phyloP scores from a whole-genome alignment of 2,329 filamentous ascomycete genomes.

The Aspergillus sp. region DNA sequence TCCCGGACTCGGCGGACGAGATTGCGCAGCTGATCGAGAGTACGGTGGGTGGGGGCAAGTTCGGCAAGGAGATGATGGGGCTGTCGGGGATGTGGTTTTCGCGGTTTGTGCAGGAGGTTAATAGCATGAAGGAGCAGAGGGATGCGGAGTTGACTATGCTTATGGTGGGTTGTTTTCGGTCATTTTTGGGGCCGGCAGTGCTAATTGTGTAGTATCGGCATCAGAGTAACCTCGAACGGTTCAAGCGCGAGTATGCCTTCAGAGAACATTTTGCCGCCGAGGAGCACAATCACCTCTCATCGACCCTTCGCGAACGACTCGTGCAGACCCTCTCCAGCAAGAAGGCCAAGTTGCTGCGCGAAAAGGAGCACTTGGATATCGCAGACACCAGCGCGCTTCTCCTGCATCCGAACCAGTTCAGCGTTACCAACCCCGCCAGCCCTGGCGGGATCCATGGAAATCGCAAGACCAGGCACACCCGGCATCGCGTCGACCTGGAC shows the following conservation, averaged over 20 bases:
- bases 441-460: conserved; percentile 52
- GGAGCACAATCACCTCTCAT: conserved; percentile 51
- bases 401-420: conserved; percentile 57
- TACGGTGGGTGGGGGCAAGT: conserved; percentile 49
- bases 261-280: conserved; percentile 53
- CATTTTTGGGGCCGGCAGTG: conserved; percentile 1
- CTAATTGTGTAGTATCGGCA: conserved; percentile 44
- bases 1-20: conserved; percentile 57
- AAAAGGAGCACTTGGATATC: conserved; percentile 59
- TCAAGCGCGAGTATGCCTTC: conserved; percentile 49
- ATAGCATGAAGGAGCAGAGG: conserved; percentile 76
- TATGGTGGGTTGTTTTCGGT: conserved; percentile 51
- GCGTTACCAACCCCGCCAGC: conserved; percentile 54
- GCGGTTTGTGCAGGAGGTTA: conserved; percentile 76
- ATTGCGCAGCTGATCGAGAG: conserved; percentile 55
- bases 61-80: conserved; percentile 57
- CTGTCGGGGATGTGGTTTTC: conserved; percentile 71
- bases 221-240: conserved; percentile 45
- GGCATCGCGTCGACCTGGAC: conserved; percentile 48
- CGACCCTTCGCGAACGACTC: conserved; percentile 53
- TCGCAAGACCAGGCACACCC: conserved; percentile 54
- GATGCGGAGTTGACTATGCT: conserved; percentile 75
- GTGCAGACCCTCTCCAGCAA: conserved; percentile 50
- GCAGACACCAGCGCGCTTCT: conserved; percentile 57
- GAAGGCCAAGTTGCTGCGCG: conserved; percentile 48